Evolutionary conservation across 1,139 yeast genomes (phyloP).

Genomic region (Arxiozyma slooffiae): DNA sequence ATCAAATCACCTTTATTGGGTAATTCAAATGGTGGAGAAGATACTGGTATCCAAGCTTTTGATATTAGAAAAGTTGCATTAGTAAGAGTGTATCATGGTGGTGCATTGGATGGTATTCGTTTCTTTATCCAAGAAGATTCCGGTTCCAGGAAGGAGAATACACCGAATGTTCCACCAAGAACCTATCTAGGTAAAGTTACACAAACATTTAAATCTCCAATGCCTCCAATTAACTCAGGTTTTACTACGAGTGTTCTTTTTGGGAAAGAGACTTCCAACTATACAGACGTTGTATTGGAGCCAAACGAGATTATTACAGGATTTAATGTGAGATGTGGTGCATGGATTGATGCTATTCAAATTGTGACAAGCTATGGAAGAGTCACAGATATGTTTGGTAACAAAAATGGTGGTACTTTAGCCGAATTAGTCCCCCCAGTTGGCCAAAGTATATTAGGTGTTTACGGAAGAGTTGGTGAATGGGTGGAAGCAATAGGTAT

Average conservation of each 20-base stretch:
- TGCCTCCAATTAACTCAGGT: slow-evolving; percentile 7
- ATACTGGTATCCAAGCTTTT: slow-evolving; percentile 22
- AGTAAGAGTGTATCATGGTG: slow-evolving; percentile 59
- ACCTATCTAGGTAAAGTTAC: slow-evolving; percentile 36
- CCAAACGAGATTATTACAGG: slow-evolving; percentile 52
- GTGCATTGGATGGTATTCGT: slow-evolving; percentile 69
- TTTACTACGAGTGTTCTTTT: slow-evolving; percentile 32
- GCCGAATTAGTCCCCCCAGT: slow-evolving; percentile 52
- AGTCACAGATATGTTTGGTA: slow-evolving; percentile 48
- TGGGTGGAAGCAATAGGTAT: slow-evolving; percentile 72
- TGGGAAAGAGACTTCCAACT: slow-evolving; percentile 55
- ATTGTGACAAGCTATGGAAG: slow-evolving; percentile 50
- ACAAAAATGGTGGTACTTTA: slow-evolving; percentile 56
- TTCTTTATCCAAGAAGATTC: slow-evolving; percentile 19
- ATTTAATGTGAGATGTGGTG: slow-evolving; percentile 62
- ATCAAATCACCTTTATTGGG: slow-evolving; percentile 43
- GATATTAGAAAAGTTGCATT: slow-evolving; percentile 32
- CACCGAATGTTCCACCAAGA: slow-evolving; percentile 42
- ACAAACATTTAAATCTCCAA: slow-evolving; percentile 14
- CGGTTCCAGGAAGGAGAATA: neutral
- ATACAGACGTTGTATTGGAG: slow-evolving; percentile 46
- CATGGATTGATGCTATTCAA: slow-evolving; percentile 84
- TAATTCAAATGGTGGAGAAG: slow-evolving; percentile 22
- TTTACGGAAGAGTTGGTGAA: slow-evolving; percentile 52
- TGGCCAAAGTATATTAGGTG: slow-evolving; percentile 50